A percentile compares a stretch with the other conserved stretches of the same genome.
Evolutionary conservation across 1,139 yeast species (phyloP).

Genomic region (Protomyces pachydermus): DNA sequence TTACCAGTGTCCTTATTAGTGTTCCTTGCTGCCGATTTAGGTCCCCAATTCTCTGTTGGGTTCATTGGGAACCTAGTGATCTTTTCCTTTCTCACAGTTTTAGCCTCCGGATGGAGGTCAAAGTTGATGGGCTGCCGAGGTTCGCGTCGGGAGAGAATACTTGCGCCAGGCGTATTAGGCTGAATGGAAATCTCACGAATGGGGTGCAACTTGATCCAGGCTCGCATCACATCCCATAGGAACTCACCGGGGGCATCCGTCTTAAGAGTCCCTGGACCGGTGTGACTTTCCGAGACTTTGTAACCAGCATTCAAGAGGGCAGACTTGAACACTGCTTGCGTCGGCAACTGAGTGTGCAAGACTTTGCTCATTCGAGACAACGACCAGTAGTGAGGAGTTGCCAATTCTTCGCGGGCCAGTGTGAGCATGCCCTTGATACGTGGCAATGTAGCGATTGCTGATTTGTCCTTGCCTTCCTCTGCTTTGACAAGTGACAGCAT

Average conservation of each 20-base stretch:
- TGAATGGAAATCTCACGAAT: conserved; percentile 46
- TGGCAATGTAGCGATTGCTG: conserved; percentile 67
- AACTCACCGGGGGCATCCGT: conserved; percentile 83
- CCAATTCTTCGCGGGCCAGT: conserved; percentile 67
- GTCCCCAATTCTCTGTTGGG: conserved; percentile 96
- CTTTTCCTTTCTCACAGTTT: conserved; percentile 60
- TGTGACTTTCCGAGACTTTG: conserved; percentile 79
- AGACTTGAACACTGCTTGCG: conserved; percentile 62
- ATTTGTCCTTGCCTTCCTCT: conserved; percentile 41
- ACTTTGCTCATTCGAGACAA: conserved; percentile 71
- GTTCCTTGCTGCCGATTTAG: conserved; percentile 52
- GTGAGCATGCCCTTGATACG: conserved; percentile 91
- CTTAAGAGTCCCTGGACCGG: conserved; percentile 76
- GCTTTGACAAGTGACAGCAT: conserved; percentile 52
- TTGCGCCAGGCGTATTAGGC: conserved; percentile 56
- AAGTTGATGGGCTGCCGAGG: conserved; percentile 46
- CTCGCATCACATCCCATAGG: conserved; percentile 65
- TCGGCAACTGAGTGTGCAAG: conserved; percentile 77
- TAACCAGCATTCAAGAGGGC: conserved; percentile 86
- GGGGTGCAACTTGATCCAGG: conserved; percentile 54
- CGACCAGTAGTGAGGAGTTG: conserved; percentile 72
- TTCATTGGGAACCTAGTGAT: conserved; percentile 86
- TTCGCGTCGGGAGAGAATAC: conserved; percentile 48
- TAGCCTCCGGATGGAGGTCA: conserved; percentile 32
- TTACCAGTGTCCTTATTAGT: background rate